Base-by-base conservation (phyloP, 73 alveolate species). In the Stentor coeruleus region DNA sequence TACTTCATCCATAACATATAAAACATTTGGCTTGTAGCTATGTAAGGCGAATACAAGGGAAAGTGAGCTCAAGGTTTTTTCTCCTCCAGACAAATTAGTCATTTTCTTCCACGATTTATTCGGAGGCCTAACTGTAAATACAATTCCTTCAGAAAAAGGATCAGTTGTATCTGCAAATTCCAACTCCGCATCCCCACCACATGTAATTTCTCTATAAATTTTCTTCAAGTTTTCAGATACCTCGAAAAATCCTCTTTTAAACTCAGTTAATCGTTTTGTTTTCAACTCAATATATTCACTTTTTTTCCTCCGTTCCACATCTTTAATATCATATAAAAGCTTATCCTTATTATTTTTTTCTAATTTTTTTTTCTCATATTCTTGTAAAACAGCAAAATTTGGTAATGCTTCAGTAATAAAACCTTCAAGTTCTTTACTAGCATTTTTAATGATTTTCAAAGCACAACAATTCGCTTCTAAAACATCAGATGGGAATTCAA, bases 41-140 rank as follows among this genome's bases (percentile, higher is more conserved):
- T 96, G 99, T 74, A 96, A 79, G 28, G 99, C 99, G 75, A 96
- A 96, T 30, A 96, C 93, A 85, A 96, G 87, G 28, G 96, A 77
- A 14, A 96, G 82, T 3, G 98, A 91, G 37, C 95, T 84, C 57
- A 96, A 58, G 3, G 99, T 96, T 88, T 94, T 96, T 88, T 96
- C 98, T 2, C 99, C 99, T 3, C 99, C 98, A 39, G 90, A 60
- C 72, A 93, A 81, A 59, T 91, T 91, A 37, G 94, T 49, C 77
- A 93, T 93, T 73, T 87, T 74, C 85, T 91, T 93, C 98, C 98
- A 93, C 74, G 94, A 57, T 82, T 93, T 93, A 73, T 89, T 91
- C 41, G 87, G 88, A 39, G 98, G 98, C 81, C 97, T 84, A 0
- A 93, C 98, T 33, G 93, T 85, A 82, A 91, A 93, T n/a, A 84